Conservation (phyloP, 2,329 filamentous ascomycete genomes). For the Botrytis fragariae region DNA sequence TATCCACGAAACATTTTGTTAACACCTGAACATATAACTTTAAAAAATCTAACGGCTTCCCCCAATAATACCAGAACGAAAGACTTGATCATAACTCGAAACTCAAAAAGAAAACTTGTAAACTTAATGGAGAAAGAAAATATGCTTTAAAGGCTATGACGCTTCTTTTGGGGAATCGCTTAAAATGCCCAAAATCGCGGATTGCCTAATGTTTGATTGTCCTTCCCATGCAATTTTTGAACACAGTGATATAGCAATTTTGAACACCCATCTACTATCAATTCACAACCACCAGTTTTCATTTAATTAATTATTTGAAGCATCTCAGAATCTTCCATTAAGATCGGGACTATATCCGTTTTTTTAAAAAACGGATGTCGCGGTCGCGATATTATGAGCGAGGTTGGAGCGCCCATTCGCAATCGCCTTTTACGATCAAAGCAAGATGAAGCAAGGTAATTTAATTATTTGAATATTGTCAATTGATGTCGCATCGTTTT, state of each 20-base stretch:
- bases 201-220: slow-evolving; percentile 11
- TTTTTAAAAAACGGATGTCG: slow-evolving; percentile 67
- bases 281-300: slow-evolving; percentile 29
- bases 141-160: slow-evolving; percentile 9
- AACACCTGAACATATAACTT: neutral
- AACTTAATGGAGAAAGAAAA: neutral
- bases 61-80: neutral
- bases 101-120: neutral
- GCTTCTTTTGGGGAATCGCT: slow-evolving; percentile 2
- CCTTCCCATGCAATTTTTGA: slow-evolving; percentile 19
- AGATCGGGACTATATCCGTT: slow-evolving; percentile 52
- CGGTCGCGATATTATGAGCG: slow-evolving; percentile 66
- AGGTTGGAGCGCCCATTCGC: slow-evolving; percentile 65
- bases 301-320: slow-evolving; percentile 28
- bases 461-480: slow-evolving; percentile 29
- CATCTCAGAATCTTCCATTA: slow-evolving; percentile 41
- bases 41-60: neutral
- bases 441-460: slow-evolving; percentile 61
- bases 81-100: slow-evolving; percentile 6
- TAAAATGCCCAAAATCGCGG: slow-evolving; percentile 11
- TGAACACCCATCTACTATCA: slow-evolving; percentile 27
- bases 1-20: slow-evolving; percentile 7
- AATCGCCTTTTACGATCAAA: slow-evolving; percentile 65
- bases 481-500: slow-evolving; percentile 29
- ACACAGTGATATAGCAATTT: slow-evolving; percentile 25